phyloP scores from a whole-genome alignment of 1,284 basidiomycete genomes.

The Ustilago trichophora region DNA sequence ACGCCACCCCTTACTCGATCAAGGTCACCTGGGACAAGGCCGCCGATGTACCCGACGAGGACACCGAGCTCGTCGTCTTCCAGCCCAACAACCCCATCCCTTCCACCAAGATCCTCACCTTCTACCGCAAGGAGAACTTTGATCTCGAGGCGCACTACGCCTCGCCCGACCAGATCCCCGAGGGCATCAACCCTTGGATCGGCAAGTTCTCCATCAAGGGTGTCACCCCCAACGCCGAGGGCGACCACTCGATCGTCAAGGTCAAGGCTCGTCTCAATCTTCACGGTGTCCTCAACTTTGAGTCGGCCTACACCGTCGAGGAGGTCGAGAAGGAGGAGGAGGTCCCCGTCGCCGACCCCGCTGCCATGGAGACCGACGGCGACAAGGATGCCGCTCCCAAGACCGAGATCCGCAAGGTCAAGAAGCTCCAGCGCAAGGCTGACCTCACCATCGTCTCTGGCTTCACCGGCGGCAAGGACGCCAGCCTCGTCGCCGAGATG shows the following conservation, averaged over 20 bases:
- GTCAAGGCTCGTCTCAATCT: conserved; percentile 66
- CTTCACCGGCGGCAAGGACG: conserved; percentile 53
- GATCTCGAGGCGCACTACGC: conserved; percentile 63
- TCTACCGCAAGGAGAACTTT: conserved; percentile 67
- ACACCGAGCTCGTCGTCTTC: conserved; percentile 66
- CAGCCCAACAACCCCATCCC: conserved; percentile 66
- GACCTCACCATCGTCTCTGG: conserved; percentile 60
- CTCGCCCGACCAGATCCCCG: conserved; percentile 52
- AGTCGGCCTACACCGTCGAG: conserved; percentile 65
- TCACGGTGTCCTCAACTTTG: conserved; percentile 65
- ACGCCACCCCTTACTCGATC: conserved; percentile 64
- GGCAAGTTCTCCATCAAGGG: conserved; percentile 63
- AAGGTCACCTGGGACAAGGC: conserved; percentile 66
- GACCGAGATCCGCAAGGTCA: conserved; percentile 64
- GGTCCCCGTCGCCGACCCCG: conserved; percentile 57
- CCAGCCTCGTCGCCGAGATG: conserved; percentile 50
- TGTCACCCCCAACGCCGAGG: conserved; percentile 62
- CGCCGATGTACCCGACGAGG: conserved; percentile 64
- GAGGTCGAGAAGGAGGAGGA: conserved; percentile 66
- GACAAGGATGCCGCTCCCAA: conserved; percentile 55
- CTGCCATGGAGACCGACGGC: conserved; percentile 57
- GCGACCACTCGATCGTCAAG: conserved; percentile 67
- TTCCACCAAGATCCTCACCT: conserved; percentile 66
- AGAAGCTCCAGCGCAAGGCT: conserved; percentile 66
- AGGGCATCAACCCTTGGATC: conserved; percentile 63